A percentile compares a stretch with the other conserved stretches of the same genome.
Evolutionary conservation across 768 basidiomycete genomes (phyloP).

Genomic region (Clitopilus hobsonii): DNA sequence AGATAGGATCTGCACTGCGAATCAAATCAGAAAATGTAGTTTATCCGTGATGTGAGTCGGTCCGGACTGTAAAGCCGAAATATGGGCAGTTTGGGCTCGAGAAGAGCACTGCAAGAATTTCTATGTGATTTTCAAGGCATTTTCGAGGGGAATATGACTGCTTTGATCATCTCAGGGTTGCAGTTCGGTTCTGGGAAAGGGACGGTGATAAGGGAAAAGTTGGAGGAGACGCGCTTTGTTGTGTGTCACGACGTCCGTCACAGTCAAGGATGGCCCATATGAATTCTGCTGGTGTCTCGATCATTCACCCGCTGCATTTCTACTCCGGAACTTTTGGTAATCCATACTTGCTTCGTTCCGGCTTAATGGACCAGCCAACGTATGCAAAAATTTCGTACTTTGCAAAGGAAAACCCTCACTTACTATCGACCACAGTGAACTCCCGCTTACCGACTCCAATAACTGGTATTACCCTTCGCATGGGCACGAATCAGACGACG

Average conservation of each 20-base stretch:
- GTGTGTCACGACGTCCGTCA: neutral
- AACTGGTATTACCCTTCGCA: conserved; percentile 85
- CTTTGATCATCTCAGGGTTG: neutral
- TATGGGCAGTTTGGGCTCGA: neutral
- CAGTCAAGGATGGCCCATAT: neutral
- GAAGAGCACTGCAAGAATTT: neutral
- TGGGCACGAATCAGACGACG: conserved; percentile 64
- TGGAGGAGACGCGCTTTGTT: neutral
- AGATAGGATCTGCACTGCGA: neutral
- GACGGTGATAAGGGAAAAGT: neutral
- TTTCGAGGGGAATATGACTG: neutral
- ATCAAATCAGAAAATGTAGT: neutral
- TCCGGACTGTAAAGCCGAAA: neutral
- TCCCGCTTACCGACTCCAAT: conserved; percentile 66
- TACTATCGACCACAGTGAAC: conserved; percentile 6
- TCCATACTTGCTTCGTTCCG: neutral
- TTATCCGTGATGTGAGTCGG: neutral
- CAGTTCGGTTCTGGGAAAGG: neutral
- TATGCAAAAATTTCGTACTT: neutral
- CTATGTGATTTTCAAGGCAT: neutral
- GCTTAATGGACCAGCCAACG: neutral
- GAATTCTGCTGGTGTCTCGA: neutral
- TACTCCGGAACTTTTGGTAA: neutral
- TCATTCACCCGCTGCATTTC: conserved; percentile 1
- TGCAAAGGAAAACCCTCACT: neutral